Conservation (phyloP, 352 stramenopile genomes). For the Globisporangium cylindrosporum region DNA sequence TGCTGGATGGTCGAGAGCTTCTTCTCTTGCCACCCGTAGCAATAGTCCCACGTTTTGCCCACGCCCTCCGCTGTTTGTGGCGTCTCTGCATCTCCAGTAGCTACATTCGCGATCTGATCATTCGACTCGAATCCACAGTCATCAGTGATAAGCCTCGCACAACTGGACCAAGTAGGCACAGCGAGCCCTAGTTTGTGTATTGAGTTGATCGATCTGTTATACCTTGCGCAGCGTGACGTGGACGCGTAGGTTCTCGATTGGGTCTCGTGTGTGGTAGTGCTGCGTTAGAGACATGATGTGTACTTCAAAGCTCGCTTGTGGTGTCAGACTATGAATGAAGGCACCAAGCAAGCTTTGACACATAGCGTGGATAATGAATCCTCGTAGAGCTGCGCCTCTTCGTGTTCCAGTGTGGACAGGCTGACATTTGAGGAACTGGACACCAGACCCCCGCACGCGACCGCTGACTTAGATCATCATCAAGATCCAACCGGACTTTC, state of each 20-base stretch:
- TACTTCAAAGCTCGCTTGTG: background rate
- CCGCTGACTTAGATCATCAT: background rate
- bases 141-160: background rate
- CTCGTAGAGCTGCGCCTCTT: slow-evolving; percentile 1
- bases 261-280: slow-evolving; percentile 72
- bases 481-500: background rate
- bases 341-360: background rate
- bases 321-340: background rate
- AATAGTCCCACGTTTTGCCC: slow-evolving; percentile 39
- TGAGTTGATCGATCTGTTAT: background rate
- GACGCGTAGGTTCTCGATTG: slow-evolving; percentile 66
- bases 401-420: background rate
- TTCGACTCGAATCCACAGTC: background rate
- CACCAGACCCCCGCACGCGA: background rate
- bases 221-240: slow-evolving; percentile 65
- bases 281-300: slow-evolving; percentile 33
- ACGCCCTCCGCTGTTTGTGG: slow-evolving; percentile 18
- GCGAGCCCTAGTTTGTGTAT: background rate
- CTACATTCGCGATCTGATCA: slow-evolving; percentile 9
- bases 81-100: background rate
- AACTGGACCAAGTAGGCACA: background rate
- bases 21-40: slow-evolving; percentile 60
- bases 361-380: background rate
- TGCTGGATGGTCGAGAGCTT: slow-evolving; percentile 22
- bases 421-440: background rate